Conservation (phyloP, 441 rosid species). For the Theobroma grandiflorum region DNA sequence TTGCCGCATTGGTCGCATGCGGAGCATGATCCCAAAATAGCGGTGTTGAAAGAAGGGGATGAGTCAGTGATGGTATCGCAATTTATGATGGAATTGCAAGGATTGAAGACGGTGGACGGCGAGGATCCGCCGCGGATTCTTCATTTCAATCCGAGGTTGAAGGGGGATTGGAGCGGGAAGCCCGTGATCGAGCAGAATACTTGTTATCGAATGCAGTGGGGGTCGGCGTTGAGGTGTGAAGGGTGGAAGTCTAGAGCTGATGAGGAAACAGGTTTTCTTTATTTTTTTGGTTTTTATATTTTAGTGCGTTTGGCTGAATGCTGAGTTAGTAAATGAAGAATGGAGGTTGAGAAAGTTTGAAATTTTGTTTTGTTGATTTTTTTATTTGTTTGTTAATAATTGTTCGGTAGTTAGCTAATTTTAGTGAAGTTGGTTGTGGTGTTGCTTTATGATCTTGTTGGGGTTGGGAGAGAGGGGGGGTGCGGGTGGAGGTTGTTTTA, state of each 20-base stretch:
- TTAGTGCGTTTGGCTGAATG: not conserved
- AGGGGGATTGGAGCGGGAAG: slow-evolving; percentile 92
- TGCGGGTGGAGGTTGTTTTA: not conserved
- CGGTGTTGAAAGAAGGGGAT: slow-evolving; percentile 36
- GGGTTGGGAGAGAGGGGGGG: not conserved
- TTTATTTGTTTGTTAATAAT: not conserved
- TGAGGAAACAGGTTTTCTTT: slow-evolving; percentile 75
- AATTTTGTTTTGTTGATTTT: not conserved
- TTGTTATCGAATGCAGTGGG: slow-evolving; percentile 98
- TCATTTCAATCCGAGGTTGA: slow-evolving; percentile 92
- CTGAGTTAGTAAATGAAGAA: not conserved
- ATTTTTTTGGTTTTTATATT: not conserved
- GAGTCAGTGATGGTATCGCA: slow-evolving; percentile 73
- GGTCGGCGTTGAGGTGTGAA: slow-evolving; percentile 76
- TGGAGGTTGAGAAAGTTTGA: slow-evolving; percentile 4
- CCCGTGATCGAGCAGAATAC: slow-evolving; percentile 98
- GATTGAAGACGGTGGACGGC: slow-evolving; percentile 84
- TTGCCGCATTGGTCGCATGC: slow-evolving; percentile 56
- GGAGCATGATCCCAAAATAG: slow-evolving; percentile 38
- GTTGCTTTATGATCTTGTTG: slow-evolving; percentile 12
- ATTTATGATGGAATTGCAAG: slow-evolving; percentile 91
- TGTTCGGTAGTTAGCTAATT: not conserved
- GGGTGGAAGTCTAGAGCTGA: slow-evolving; percentile 81
- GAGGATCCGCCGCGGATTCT: slow-evolving; percentile 95
- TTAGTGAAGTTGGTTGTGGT: slow-evolving; percentile 9